phyloP scores from a whole-genome alignment of 1,284 basidiomycete genomes.

The Apiotrichum laibachii region DNA sequence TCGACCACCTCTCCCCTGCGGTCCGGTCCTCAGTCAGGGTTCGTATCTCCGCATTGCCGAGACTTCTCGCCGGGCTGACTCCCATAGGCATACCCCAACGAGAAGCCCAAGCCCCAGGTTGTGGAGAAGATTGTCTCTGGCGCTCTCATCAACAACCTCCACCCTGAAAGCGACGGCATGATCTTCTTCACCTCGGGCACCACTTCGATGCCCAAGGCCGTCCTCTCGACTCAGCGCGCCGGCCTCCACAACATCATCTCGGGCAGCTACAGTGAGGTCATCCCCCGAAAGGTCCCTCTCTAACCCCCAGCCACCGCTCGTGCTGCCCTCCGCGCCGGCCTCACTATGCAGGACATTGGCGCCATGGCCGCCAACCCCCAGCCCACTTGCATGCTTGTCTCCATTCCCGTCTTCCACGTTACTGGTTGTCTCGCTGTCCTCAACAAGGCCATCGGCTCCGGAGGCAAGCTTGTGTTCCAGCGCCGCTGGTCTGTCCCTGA shows the following conservation, averaged over 20 bases:
- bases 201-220: constrained; percentile 7
- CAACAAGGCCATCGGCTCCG: constrained; percentile 33
- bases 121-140: background rate
- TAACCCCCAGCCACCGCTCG: constrained; percentile 13
- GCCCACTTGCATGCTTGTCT: constrained; percentile 18
- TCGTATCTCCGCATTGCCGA: background rate
- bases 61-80: background rate
- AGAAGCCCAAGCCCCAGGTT: background rate
- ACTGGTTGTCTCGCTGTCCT: constrained; percentile 46
- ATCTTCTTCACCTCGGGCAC: constrained; percentile 39
- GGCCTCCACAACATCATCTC: constrained; percentile 7
- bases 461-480: constrained; percentile 41
- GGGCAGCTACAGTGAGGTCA: background rate
- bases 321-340: constrained; percentile 33
- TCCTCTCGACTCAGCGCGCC: constrained; percentile 6
- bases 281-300: background rate
- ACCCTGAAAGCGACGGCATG: constrained; percentile 40
- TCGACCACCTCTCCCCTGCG: constrained; percentile 1
- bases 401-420: constrained; percentile 48
- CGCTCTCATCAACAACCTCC: constrained; percentile 20
- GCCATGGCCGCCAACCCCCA: constrained; percentile 2
- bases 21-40: background rate
- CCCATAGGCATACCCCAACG: background rate
- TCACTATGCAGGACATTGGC: background rate
- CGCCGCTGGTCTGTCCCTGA: constrained; percentile 35